Evolutionary conservation across 2,329 filamentous ascomycete genomes (phyloP), one percentile per base, ranked within the genome.

Genomic region (Penicillium frequentans): DNA sequence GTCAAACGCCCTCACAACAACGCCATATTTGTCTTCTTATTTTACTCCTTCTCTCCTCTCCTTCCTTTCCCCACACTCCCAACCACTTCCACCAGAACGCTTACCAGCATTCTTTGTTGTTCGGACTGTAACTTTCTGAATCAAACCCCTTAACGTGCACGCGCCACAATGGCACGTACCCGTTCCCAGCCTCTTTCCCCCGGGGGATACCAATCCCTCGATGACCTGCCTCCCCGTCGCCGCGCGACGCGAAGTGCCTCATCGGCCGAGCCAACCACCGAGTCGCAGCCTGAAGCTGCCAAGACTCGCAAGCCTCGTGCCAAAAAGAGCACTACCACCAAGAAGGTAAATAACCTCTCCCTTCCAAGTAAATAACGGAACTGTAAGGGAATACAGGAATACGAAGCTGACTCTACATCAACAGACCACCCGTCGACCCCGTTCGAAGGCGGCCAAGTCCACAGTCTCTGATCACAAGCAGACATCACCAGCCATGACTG

Each of bases 181-280:
- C 73, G 73, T 54, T 76, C 73, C 29, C 72, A 76, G 57, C 69
- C 70, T 23, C 60, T 69, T 19, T 73, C 73, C 33, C 73, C 74
- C 31, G 63, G 67, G 37, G 70, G 71, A 31, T 65, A 71, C 33
- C 53, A 70, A 23, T 70, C 70, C 19, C 71, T 74, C 26, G 69
- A 75, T 44, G 53, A 58, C 14, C 21, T 33, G 4, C 54, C 54
- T 24, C 59, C 57, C 39, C 65, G 54, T 31, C 64, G 57, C 23
- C 66, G 59, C 27, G 35, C 50, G 26, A 64, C 62, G 43, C 61
- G 62, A 26, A 59, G 59, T 55, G 53, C 49, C n/a, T 66, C 64
- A 27, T 56, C 56, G n/a, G 14, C 39, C 10, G 50, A 35, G 29
- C 56, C 45, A 52, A 27, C 58, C 35, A 45, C 48, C 5, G 42